Evolutionary conservation across 805 yeast species (phyloP), one percentile per base, ranked within the genome.

Genomic region (Cyberlindnera lachancei): DNA sequence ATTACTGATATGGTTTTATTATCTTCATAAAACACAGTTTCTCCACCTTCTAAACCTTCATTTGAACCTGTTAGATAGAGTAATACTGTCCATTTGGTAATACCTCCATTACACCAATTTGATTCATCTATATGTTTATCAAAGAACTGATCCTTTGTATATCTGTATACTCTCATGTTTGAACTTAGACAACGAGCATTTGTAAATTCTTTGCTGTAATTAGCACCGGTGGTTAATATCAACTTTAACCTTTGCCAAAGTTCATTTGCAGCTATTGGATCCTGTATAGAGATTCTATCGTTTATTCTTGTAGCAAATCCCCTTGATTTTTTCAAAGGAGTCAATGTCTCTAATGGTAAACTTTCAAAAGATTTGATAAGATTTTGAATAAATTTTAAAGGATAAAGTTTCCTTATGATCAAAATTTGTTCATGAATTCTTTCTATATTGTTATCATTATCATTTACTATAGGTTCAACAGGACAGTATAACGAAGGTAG

Each of bases 101-200:
- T 42, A 1, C 75, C 75, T 18, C 37, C 43, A 13, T 52, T 48
- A 9, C 55, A 52, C 4, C 39, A 36, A 5, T 72, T 78, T 7
- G 72, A 59, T 30, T 75, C 82, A 42, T 76, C 84, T 43, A 73
- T 74, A 45, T 76, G 83, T 38, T 66, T 60, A 4, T 70, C 76
- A 42, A 76, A 76, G 45, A 64, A 72, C 37, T 76, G 81, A 0
- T 80, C 80, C 38, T 61, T 58, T 3, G 48, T 44, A 46, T 76
- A 76, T 29, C 81, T 44, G 47, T 76, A 76, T 5, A 75, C 51
- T 23, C 84, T 47, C 11, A 76, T 46, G 34, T 74, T 73, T 1
- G 78, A 72, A 37, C 75, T 74, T 27, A 75, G 58, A 0, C 77
- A 75, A 18, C 50, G 49, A 0, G 75, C 74, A 9, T 32, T 31